Base-by-base conservation (phyloP, 176 grass and related monocot genomes). In the Aegilops umbellulata region DNA sequence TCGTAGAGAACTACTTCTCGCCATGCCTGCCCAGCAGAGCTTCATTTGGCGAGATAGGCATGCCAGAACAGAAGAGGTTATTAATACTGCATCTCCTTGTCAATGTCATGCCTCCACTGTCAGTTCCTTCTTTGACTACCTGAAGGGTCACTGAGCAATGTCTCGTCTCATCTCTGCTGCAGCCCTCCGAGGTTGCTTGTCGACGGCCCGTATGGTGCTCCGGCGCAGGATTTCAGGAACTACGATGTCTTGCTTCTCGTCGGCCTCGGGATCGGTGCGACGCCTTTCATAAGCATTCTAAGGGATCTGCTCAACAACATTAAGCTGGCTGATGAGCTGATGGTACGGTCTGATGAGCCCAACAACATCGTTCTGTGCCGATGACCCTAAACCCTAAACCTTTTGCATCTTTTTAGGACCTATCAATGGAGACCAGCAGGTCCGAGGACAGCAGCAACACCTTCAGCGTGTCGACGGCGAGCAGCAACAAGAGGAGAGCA, bases 261-360 rank as follows among this genome's bases (percentile, higher is more conserved):
- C 1, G 95, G 92, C 23, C 95, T 97, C 16, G 92, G 92, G 4
- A 97, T 97, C 1, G 95, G 95, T 0, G 95, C 95, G 0, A 97
- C 95, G 3, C 95, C 95, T 16, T 97, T 94, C 80, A 97, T 97
- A 60, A 92, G 88, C 88, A 97, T 97, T 76, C 82, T 94, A 3
- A 92, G 90, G 73, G 95, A 97, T 67, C 88, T 97, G 27, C 69
- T 97, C 42, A 91, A 97, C 84, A 97, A 94, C 74, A 97, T 94
- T 44, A 94, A 89, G 80, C 84, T 94, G 77, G 88, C 88, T 60
- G 92, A 97, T 27, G 92, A 97, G 71, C 62, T 90, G 69, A 86
- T 90, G 88, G 88, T 89, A 69, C 2, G 2, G 16, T 13, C 47
- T 49, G 15, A 49, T 51, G 47, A 17, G 47, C 47, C 5, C 15